Evolutionary conservation across 768 basidiomycete genomes (phyloP).

Genomic region (Rhizopogon vinicolor): DNA sequence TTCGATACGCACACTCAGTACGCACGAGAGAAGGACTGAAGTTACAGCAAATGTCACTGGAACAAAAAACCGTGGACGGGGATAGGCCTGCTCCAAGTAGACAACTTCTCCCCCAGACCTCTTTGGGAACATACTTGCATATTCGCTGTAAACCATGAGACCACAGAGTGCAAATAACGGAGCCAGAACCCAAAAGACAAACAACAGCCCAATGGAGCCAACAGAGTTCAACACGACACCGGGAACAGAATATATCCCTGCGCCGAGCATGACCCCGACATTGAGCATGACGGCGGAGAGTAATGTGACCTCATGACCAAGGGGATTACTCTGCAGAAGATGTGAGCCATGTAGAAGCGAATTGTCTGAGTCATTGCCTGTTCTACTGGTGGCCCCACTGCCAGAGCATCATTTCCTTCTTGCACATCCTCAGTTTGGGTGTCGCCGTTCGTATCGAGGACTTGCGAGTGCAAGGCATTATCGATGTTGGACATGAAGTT

Average conservation of each 20-base stretch:
- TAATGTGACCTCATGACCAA: conserved; percentile 2
- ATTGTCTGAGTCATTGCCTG: background rate
- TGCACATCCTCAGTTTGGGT: background rate
- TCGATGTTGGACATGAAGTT: background rate
- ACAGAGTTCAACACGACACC: conserved; percentile 4
- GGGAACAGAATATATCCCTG: conserved; percentile 4
- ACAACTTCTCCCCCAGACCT: conserved; percentile 47
- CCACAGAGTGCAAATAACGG: conserved; percentile 3
- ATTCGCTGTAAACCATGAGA: conserved; percentile 32
- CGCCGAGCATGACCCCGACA: conserved; percentile 1
- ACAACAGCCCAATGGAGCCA: conserved; percentile 1
- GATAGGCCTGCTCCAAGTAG: conserved; percentile 32
- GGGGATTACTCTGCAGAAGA: conserved; percentile 1
- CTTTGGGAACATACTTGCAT: conserved; percentile 42
- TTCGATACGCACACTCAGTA: background rate
- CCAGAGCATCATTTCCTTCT: background rate
- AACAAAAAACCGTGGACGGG: conserved; percentile 24
- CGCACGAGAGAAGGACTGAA: conserved; percentile 20
- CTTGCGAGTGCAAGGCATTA: background rate
- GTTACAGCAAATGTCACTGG: conserved; percentile 38
- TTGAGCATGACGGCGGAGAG: conserved; percentile 4
- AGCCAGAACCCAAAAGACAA: conserved; percentile 1
- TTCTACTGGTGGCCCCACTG: conserved; percentile 3
- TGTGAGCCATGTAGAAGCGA: background rate
- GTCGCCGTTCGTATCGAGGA: background rate